Conservation (phyloP, 2,329 filamentous ascomycete species). For the Microdochium paspali region DNA sequence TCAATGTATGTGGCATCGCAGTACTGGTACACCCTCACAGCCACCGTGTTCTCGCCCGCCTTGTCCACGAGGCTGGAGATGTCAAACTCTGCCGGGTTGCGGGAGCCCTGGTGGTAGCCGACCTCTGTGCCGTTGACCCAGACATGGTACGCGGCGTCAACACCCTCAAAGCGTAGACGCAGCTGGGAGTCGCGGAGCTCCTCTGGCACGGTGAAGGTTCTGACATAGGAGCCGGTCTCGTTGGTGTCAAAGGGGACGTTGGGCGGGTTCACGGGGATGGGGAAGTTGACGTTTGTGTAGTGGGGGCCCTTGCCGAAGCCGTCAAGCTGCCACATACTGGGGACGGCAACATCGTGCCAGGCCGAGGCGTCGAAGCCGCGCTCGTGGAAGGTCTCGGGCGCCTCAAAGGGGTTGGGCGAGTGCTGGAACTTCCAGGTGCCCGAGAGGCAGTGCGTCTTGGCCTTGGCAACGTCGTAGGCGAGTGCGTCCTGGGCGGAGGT, state of each 20-base stretch:
- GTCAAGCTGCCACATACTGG: constrained; percentile 63
- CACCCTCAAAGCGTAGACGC: constrained; percentile 51
- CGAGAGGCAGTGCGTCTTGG: constrained; percentile 30
- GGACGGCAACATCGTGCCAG: constrained; percentile 50
- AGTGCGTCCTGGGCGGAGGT: constrained; percentile 36
- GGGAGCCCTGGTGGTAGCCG: constrained; percentile 52
- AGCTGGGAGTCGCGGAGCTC: constrained; percentile 30
- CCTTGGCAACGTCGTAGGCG: constrained; percentile 22
- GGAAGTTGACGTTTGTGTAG: constrained; percentile 62
- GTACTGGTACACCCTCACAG: constrained; percentile 51
- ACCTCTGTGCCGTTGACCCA: constrained; percentile 50
- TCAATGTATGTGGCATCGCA: constrained; percentile 54
- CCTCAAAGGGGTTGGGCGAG: constrained; percentile 26
- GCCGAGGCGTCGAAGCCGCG: constrained; percentile 13
- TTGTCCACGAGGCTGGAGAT: constrained; percentile 34
- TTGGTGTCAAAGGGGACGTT: constrained; percentile 45
- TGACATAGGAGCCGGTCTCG: constrained; percentile 42
- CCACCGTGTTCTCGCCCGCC: constrained; percentile 34
- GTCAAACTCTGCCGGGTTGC: constrained; percentile 55
- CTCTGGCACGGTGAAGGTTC: constrained; percentile 35
- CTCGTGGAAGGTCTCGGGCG: constrained; percentile 21
- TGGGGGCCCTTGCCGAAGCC: constrained; percentile 55
- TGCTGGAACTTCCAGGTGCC: constrained; percentile 38
- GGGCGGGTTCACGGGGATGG: constrained; percentile 54
- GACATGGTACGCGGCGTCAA: constrained; percentile 53